phyloP scores from a whole-genome alignment of 2,329 filamentous ascomycete genomes.

The Dryadomyces quercivorus region DNA sequence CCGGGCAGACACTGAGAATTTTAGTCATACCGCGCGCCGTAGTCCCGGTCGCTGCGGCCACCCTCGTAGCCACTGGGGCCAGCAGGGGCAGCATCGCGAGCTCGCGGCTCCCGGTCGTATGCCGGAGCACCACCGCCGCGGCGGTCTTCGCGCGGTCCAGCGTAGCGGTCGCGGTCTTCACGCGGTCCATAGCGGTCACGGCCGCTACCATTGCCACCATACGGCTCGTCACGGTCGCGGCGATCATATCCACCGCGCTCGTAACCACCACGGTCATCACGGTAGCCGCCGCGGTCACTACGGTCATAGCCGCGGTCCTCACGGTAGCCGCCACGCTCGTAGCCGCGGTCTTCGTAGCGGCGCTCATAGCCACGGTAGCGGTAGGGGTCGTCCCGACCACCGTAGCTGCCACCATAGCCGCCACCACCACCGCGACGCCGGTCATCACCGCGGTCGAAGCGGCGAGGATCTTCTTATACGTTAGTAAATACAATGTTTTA shows the following conservation, averaged over 20 bases:
- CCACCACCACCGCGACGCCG: slow-evolving; percentile 44
- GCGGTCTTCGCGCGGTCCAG: slow-evolving; percentile 20
- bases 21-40: slow-evolving; percentile 23
- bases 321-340: slow-evolving; percentile 33
- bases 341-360: slow-evolving; percentile 10
- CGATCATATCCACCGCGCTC: slow-evolving; percentile 35
- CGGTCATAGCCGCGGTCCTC: slow-evolving; percentile 32
- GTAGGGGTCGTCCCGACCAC: slow-evolving; percentile 25
- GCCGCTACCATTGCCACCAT: slow-evolving; percentile 22
- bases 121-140: slow-evolving; percentile 22
- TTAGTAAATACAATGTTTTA: too few species aligned
- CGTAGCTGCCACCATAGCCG: slow-evolving; percentile 37
- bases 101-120: slow-evolving; percentile 16
- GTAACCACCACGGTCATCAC: slow-evolving; percentile 46
- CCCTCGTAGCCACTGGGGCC: slow-evolving; percentile 28
- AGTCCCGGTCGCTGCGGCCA: slow-evolving; percentile 30
- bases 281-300: slow-evolving; percentile 39
- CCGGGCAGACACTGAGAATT: neutral
- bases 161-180: slow-evolving; percentile 32
- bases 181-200: slow-evolving; percentile 34
- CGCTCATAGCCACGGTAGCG: slow-evolving; percentile 26
- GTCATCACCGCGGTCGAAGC: slow-evolving; percentile 50
- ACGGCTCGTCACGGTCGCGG: slow-evolving; percentile 31
- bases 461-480: slow-evolving; percentile 16
- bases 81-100: slow-evolving; percentile 17